Conservation (phyloP, 345 rosid species). For the Aquilaria malaccensis region DNA sequence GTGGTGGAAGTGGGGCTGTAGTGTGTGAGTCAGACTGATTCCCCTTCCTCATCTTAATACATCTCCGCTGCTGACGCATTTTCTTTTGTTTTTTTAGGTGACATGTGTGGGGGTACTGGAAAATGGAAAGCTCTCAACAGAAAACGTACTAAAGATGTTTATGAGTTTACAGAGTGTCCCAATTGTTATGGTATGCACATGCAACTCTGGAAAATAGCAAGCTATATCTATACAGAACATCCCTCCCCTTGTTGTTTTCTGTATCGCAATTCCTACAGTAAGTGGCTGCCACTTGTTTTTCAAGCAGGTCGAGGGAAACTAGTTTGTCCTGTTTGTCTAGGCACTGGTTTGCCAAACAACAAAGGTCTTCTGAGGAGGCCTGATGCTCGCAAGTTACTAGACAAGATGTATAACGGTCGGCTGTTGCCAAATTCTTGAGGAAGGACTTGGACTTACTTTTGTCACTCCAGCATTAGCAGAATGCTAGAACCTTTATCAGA, state of each 20-base stretch:
- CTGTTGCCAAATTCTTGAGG: conserved; percentile 65
- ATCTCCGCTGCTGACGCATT: not conserved
- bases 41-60: not conserved
- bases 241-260: not conserved
- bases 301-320: conserved; percentile 87
- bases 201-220: no score
- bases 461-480: no score
- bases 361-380: conserved; percentile 94
- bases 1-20: conserved; percentile 76
- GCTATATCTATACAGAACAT: not conserved
- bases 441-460: conserved; percentile 9
- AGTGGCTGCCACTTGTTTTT: conserved; percentile 7
- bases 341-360: conserved; percentile 89
- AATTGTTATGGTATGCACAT: conserved; percentile 70
- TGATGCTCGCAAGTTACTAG: conserved; percentile 70
- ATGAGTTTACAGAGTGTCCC: conserved; percentile 93
- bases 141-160: conserved; percentile 94
- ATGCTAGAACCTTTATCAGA: no score
- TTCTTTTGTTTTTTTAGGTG: conserved; percentile 44
- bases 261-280: not conserved
- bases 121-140: conserved; percentile 97
- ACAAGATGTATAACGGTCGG: conserved; percentile 92
- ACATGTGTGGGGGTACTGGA: conserved; percentile 99
- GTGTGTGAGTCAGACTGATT: conserved; percentile 47
- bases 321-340: conserved; percentile 88